Evolutionary conservation across 768 basidiomycete species (phyloP), one percentile per base, ranked within the genome.

Genomic region (Collybia nuda): DNA sequence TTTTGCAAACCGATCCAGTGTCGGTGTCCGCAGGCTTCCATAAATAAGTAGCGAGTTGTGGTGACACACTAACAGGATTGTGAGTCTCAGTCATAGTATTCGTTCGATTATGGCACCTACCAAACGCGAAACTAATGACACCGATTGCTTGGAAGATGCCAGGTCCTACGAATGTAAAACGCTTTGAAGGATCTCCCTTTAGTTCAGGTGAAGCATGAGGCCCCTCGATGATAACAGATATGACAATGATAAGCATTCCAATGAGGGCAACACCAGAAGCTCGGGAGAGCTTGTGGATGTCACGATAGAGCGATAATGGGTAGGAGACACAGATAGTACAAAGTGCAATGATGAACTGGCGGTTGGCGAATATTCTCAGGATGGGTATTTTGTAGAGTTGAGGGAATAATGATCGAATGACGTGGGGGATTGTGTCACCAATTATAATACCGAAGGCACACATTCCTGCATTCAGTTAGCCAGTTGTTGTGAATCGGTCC

Each of bases 381-480:
- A 97, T 68, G 53, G 92, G 87, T 65, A 85, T 85, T 39, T 75
- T 71, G 47, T 78, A 61, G 43, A 86, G 71, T 15, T 66, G 75
- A 26, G 95, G 95, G 63, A 98, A 91, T 65, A 93, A 61, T 40
- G 82, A 90, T 50, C 86, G 86, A 58, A 98, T 83, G 66, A 98
- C 95, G 62, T 93, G 90, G 1, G 97, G 94, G 61, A 98, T 88
- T 7, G 96, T 96, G 70, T 99, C 97, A 55, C 97, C 94, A 48
- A 97, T 93, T 58, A 98, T 98, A 60, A 98, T 96, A 23, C 93
- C 92, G 65, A 98, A 98, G 0, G 96, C 96, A 57, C 93, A 96
- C 94, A 98, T 98, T 38, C 96, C 91, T 90, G 52, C 19, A n/a
- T 36, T 59, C 50, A 43, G 15, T 17, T 24, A 40, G 35, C 44